Conservation (phyloP, 2,329 filamentous ascomycete genomes). For the Monilinia aucupariae region DNA sequence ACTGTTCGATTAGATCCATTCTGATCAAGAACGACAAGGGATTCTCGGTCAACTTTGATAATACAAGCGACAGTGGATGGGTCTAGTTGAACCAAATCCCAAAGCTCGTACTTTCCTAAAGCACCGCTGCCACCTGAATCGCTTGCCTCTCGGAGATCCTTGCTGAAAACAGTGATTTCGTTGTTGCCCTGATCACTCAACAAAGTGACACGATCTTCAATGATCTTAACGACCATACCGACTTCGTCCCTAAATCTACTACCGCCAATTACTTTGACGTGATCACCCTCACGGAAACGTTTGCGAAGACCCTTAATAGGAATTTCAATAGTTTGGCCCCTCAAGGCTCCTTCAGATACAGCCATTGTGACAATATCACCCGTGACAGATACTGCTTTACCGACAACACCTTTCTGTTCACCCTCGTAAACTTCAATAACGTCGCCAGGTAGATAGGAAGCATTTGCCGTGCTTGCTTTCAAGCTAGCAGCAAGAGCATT, state of each 20-base stretch:
- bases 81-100: slow-evolving; percentile 91
- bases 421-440: slow-evolving; percentile 95
- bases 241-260: slow-evolving; percentile 93
- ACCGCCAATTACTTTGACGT: slow-evolving; percentile 96
- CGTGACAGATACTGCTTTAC: slow-evolving; percentile 78
- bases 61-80: slow-evolving; percentile 87
- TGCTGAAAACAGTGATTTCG: slow-evolving; percentile 97
- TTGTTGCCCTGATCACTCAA: slow-evolving; percentile 88
- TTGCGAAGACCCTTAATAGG: slow-evolving; percentile 90
- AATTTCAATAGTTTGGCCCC: slow-evolving; percentile 82
- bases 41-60: slow-evolving; percentile 92
- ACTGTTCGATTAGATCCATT: slow-evolving; percentile 76
- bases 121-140: slow-evolving; percentile 83
- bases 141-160: slow-evolving; percentile 87
- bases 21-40: slow-evolving; percentile 83
- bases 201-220: slow-evolving; percentile 85
- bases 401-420: slow-evolving; percentile 87
- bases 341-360: slow-evolving; percentile 76
- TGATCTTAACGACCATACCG: slow-evolving; percentile 92
- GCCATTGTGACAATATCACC: slow-evolving; percentile 87
- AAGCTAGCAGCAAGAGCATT: slow-evolving; percentile 84
- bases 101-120: slow-evolving; percentile 83
- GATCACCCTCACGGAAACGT: slow-evolving; percentile 86
- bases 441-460: slow-evolving; percentile 86
- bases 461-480: slow-evolving; percentile 74